Base-by-base conservation (phyloP, 345 rosid genomes). In the Draba incana region DNA sequence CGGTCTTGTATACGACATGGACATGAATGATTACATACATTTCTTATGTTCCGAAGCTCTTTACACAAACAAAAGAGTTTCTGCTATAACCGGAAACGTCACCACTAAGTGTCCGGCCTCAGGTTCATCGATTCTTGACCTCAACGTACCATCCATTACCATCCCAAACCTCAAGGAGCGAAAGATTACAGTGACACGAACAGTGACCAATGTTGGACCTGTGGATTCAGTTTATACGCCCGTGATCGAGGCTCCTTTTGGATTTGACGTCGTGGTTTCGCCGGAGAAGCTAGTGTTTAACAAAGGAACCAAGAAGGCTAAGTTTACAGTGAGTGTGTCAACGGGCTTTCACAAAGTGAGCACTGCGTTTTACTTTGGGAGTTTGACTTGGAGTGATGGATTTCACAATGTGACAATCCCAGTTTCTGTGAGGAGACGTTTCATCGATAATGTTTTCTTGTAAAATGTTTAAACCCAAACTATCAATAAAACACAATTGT, bases 91-190 rank as follows among this genome's bases (percentile, higher is more conserved):
- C 20, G 75, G 62, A 48, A 69, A 62, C 57, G 37, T 60, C 15
- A 33, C 66, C 0, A 66, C 24, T 0, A 68, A 15, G 0, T 86
- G 92, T 55, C 81, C 80, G 0, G 23, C 30, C 59, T 59, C 65
- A 14, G 41, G 69, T 24, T 78, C 85, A 6, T 81, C 88, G 20
- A 61, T 82, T 63, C 58, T 82, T 16, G 82, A 84, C 45, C 24
- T 86, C 7, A 88, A 88, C 54, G 63, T 88, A n/a, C 88, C 95
- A 20, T 83, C 91, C 61, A 81, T 88, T 62, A 84, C 86, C 33
- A 72, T 88, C 31, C 84, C 94, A 9, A 48, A 62, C 39, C 80
- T 84, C 2, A 73, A 64, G 69, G 62, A 20, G 20, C 1, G 58
- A 14, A 51, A 75, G 0, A 9, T 66, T 5, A 81, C 70, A 11